A percentile compares a stretch with the other conserved stretches of the same genome.
Evolutionary conservation across 2,329 filamentous ascomycete genomes (phyloP).

Genomic region (Botrytis byssoidea): DNA sequence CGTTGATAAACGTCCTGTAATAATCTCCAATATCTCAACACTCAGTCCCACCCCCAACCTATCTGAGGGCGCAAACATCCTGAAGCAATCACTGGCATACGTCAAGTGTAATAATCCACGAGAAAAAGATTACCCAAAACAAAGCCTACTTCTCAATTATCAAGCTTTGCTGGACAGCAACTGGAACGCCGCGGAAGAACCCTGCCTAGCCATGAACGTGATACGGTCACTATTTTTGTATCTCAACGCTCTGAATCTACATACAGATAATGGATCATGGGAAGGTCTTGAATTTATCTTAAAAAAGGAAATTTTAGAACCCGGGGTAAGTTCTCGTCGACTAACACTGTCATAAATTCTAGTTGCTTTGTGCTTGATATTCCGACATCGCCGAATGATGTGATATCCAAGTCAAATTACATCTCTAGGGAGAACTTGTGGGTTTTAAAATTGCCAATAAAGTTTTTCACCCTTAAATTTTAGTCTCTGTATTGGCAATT

Average conservation of each 20-base stretch:
- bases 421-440: background rate
- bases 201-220: background rate
- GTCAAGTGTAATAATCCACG: background rate
- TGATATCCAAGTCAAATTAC: background rate
- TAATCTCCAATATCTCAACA: background rate
- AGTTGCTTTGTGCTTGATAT: background rate
- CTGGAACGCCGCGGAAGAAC: background rate
- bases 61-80: background rate
- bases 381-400: background rate
- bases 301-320: background rate
- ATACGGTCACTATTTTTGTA: background rate
- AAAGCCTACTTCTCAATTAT: background rate
- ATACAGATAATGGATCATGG: background rate
- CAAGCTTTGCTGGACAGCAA: background rate
- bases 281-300: background rate
- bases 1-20: background rate
- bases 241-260: background rate
- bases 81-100: background rate
- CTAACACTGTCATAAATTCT: background rate
- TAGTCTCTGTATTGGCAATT: background rate
- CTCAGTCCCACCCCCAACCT: background rate
- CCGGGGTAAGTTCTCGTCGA: background rate
- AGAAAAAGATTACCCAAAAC: background rate
- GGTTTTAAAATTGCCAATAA: rapidly evolving
- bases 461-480: rapidly evolving